Base-by-base conservation (phyloP, 1,139 yeast species). In the Kodamaea arcana region DNA sequence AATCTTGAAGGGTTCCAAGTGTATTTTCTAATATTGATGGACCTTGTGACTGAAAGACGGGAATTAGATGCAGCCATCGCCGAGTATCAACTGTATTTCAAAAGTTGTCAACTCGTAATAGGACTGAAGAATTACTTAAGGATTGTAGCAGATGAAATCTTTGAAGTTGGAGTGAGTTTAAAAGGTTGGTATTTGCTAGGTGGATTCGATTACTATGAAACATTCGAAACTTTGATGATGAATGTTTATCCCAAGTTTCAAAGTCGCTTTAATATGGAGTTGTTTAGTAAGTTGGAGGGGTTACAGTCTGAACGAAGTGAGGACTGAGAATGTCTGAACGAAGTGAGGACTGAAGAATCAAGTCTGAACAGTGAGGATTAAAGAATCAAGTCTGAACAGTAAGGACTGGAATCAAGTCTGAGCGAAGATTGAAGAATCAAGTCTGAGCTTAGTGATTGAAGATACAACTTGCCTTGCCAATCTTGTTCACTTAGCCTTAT, bases 111-210 rank as follows among this genome's bases (percentile, higher is more conserved):
- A 18, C 39, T 63, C 22, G 32, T 24, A 15, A 22, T 21, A 9
- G 32, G 17, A 12, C 15, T 4, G 17, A 25, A 15, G 11, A 25
- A 25, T 15, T 25, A 15, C 9, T 13, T 25, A 9, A 6, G 14
- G 11, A 13, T 35, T 21, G 41, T 33, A 39, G 65, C 60, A 24
- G 57, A 50, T 1, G 28, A 37, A 2, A n/a, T 3, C 0, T 32
- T 54, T n/a, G 42, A 44, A n/a, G 47, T 67, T 1, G 38, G 62
- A 0, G 72, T 69, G 2, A 52, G 47, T 27, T 29, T 51, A 9
- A 30, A 46, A 5, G 75, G 75, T 0, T 69, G 75, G 75, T 54
- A 40, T 36, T 11, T 25, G 12, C 10, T 36, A 20, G 15, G 27
- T 13, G 35, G 45, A 3, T 16, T 31, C 2, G 27, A 33, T 12